Conservation (phyloP, 495 filamentous ascomycete species). For the Arthonia radiata region DNA sequence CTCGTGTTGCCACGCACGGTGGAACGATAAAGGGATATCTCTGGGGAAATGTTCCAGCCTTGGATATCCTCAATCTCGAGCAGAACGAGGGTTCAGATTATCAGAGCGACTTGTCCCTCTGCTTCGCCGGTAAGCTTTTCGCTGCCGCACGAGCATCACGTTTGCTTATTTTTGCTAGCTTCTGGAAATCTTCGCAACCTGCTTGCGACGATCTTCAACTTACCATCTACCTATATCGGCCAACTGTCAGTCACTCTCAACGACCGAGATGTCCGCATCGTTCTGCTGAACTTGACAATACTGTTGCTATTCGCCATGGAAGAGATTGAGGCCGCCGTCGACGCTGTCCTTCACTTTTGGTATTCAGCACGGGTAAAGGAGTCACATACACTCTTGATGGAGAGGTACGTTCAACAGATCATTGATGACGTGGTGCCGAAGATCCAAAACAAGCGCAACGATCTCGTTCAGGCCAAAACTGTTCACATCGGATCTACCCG, state of each 20-base stretch:
- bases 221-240: slow-evolving; percentile 11
- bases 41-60: slow-evolving; percentile 20
- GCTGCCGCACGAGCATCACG: slow-evolving; percentile 1
- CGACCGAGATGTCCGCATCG: slow-evolving; percentile 18
- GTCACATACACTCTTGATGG: background rate
- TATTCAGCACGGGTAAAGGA: slow-evolving; percentile 10
- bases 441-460: background rate
- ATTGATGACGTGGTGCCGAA: background rate
- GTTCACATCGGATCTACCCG: background rate
- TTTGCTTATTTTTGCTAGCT: slow-evolving; percentile 8
- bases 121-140: slow-evolving; percentile 16
- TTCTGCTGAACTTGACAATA: slow-evolving; percentile 18
- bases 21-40: slow-evolving; percentile 9
- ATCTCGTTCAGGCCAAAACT: background rate
- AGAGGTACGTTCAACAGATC: background rate
- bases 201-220: slow-evolving; percentile 14
- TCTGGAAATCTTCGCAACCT: slow-evolving; percentile 23
- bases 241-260: slow-evolving; percentile 14
- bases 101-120: slow-evolving; percentile 10
- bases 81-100: slow-evolving; percentile 19
- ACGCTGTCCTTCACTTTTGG: slow-evolving; percentile 16
- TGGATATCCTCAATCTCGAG: slow-evolving; percentile 18
- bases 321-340: slow-evolving; percentile 5
- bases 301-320: slow-evolving; percentile 16
- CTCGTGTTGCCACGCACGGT: slow-evolving; percentile 1